These are phyloP conservation scores for Elsinoe batatas DNA, from an alignment of 2,329 filamentous ascomycete genomes.

Conservation along the genomic window DNA sequence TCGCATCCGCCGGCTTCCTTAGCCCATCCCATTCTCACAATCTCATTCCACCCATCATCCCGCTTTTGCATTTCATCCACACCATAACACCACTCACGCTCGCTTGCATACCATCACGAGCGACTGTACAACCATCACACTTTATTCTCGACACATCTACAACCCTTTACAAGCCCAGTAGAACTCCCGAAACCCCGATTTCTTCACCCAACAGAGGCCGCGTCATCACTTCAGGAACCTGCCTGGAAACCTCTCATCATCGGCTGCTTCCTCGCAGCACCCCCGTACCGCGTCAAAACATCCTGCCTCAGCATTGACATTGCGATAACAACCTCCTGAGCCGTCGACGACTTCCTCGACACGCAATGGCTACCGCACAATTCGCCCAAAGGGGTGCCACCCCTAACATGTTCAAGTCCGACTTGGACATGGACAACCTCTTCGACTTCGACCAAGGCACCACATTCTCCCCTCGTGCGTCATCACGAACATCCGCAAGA, in stretches of 20 bases:
- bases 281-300: neutral
- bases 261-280: neutral
- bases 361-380: constrained; percentile 16
- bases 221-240: constrained; percentile 12
- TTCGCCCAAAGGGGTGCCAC: constrained; percentile 17
- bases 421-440: constrained; percentile 32
- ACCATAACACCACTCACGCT: neutral
- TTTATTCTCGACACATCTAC: neutral
- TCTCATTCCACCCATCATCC: neutral
- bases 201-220: constrained; percentile 9
- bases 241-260: neutral
- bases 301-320: constrained; percentile 1
- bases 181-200: neutral
- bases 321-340: constrained; percentile 6
- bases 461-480: constrained; percentile 22
- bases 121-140: neutral
- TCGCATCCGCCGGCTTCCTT: neutral
- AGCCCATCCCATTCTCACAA: neutral
- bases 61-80: neutral
- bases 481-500: constrained; percentile 18
- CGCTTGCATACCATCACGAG: neutral
- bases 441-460: constrained; percentile 31
- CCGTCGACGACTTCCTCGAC: constrained; percentile 3
- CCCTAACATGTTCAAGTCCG: constrained; percentile 24
- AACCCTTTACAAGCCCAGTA: neutral